Evolutionary conservation across 2,329 filamentous ascomycete species (phyloP), one percentile per base, ranked within the genome.

Genomic region (Neonectria sp.): DNA sequence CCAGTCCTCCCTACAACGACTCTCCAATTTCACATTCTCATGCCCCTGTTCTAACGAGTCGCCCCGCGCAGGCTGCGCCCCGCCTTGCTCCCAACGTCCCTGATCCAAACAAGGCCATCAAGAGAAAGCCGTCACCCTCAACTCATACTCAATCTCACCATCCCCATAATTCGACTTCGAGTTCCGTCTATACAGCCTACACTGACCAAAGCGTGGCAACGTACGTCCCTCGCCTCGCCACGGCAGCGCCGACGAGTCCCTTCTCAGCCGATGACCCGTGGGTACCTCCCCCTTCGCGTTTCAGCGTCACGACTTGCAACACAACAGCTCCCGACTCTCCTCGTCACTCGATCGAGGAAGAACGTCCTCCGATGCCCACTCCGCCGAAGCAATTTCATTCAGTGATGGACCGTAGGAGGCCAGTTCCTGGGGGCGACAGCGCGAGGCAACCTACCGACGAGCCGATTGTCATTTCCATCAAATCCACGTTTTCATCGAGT

Each of bases 271-370:
- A 82, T 13, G 74, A 78, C 65, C 65, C 85, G 43, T 86, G 85
- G 82, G 79, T 82, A 13, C 86, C 88, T 63, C 88, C 88, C 6
- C 79, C 82, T 3, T 92, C 89, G 55, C 87, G 88, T 52, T 92
- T 92, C 78, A 92, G 90, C 79, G 82, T 88, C 69, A 90, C 88
- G 8, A 92, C 89, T 2, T 90, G 88, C 73, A 85, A 86, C 27
- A 88, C 89, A 2, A 86, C 88, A 2, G 65, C 70, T 46, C 60
- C 73, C 31, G 76, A 73, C 31, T 76, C 78, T 13, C 77, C 80
- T 43, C 68, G 64, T 43, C 68, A 63, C 35, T 70, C 72, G 49
- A 56, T 60, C 3, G 73, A 76, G 15, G 77, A 77, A 43, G 70
- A 75, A 13, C 71, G 53, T 13, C 67, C 76, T 45, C 74, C 75